Conservation (phyloP, 176 grass and related monocot species). For the Luzula sylvatica region DNA sequence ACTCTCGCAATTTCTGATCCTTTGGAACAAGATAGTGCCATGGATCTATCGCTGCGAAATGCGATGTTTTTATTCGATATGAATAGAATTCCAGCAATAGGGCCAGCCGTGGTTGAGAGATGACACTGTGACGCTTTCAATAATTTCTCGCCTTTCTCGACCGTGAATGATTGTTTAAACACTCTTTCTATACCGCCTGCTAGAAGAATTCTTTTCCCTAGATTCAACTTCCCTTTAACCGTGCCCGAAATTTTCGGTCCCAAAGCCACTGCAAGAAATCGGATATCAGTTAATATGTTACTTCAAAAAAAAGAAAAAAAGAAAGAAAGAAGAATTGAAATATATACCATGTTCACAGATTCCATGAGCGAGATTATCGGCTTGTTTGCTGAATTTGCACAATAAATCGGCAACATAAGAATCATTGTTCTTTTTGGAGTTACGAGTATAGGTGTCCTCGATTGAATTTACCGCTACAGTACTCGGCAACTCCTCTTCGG, state of each 20-base stretch:
- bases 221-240: conserved; percentile 74
- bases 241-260: conserved; percentile 48
- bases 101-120: conserved; percentile 71
- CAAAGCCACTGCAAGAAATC: conserved; percentile 21
- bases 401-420: conserved; percentile 10
- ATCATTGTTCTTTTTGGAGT: not conserved
- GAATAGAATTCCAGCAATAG: conserved; percentile 84
- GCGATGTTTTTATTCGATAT: conserved; percentile 65
- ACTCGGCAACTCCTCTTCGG: conserved; percentile 39
- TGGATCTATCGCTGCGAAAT: conserved; percentile 70
- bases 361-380: conserved; percentile 42
- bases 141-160: conserved; percentile 58
- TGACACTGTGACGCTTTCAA: conserved; percentile 74
- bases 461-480: too few relatives aligned
- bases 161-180: conserved; percentile 50
- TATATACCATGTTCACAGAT: conserved; percentile 71
- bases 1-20: conserved; percentile 48
- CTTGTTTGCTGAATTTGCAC: conserved; percentile 44
- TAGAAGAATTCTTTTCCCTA: conserved; percentile 65
- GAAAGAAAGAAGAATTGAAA: too few relatives aligned
- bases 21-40: conserved; percentile 35
- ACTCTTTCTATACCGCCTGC: conserved; percentile 64
- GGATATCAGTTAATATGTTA: not conserved
- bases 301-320: not conserved
- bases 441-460: too few relatives aligned